Percentiles rank a stretch among this genome's conserved stretches.
Evolutionary conservation across 1,284 basidiomycete species (phyloP).

Genomic region (Trametes sp.): DNA sequence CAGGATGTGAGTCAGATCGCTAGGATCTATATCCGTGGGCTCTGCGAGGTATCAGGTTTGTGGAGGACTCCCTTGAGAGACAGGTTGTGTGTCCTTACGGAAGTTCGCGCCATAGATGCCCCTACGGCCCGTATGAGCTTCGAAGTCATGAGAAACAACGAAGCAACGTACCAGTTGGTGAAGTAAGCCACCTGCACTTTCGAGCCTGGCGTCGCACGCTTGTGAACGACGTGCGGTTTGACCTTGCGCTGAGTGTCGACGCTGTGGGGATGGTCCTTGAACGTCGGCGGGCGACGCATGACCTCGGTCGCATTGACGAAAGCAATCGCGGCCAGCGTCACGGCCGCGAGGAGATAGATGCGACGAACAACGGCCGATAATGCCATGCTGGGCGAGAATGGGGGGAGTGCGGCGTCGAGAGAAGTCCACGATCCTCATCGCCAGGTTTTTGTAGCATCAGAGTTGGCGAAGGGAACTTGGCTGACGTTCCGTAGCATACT

Average conservation of each 20-base stretch:
- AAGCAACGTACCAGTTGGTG: slow-evolving; percentile 61
- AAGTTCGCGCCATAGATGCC: slow-evolving; percentile 87
- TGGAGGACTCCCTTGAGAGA: background rate
- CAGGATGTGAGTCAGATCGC: slow-evolving; percentile 77
- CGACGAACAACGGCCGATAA: slow-evolving; percentile 31
- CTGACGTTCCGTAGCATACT: slow-evolving; percentile 4
- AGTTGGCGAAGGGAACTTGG: background rate
- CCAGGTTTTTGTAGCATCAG: slow-evolving; percentile 15
- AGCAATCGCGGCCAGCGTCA: slow-evolving; percentile 32
- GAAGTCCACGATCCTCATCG: background rate
- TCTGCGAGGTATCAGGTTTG: slow-evolving; percentile 44
- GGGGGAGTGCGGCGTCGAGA: background rate
- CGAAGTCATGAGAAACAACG: background rate
- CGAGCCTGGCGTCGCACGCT: slow-evolving; percentile 47
- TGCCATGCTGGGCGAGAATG: slow-evolving; percentile 32
- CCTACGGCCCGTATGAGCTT: slow-evolving; percentile 49
- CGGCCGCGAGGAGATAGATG: slow-evolving; percentile 31
- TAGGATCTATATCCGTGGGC: slow-evolving; percentile 64
- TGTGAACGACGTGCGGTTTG: slow-evolving; percentile 52
- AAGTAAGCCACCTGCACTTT: slow-evolving; percentile 72
- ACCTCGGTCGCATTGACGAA: slow-evolving; percentile 56
- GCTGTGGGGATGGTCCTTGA: slow-evolving; percentile 50
- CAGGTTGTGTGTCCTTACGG: slow-evolving; percentile 51
- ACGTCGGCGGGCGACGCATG: slow-evolving; percentile 62
- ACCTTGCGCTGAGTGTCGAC: slow-evolving; percentile 48